Base-by-base conservation (phyloP, 805 yeast genomes). In the Metschnikowia proteae region DNA sequence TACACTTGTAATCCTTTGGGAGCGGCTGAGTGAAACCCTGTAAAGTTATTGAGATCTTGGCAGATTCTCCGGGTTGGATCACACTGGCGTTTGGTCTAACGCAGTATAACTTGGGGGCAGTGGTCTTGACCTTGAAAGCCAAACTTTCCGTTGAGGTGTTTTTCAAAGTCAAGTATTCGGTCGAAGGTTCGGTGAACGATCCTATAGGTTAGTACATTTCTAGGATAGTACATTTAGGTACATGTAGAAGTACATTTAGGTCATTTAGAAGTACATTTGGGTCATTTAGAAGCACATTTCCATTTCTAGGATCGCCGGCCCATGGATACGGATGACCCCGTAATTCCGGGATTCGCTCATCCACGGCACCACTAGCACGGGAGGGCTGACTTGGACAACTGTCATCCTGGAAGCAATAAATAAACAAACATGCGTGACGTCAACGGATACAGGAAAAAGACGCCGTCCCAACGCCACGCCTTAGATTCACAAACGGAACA, bases 121-220 rank as follows among this genome's bases (percentile, higher is more conserved):
- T 94, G 40, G 99, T 92, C 73, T 92, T 94, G 63, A 94, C 97
- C 74, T 94, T 94, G 78, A 89, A 94, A 29, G 96, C 97, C 60
- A 81, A 70, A 39, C 83, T 75, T 30, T 82, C 71, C 47, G 75
- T 74, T 11, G 80, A 67, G 36, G 84, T 73, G 59, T 82, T 84
- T 67, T 76, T 65, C 55, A 83, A 75, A 39, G 71, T 66, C 60
- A 83, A 73, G 48, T 74, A 70, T 63, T 83, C 85, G 13, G 94
- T 84, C 38, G 84, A 79, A 57, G 86, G 82, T 58, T 79, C 76
- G 56, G 86, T 79, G 65, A 88, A 83, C 38, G 95, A 89, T 52
- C 91, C 95, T 85, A 57, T 11, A 26, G 36, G 60, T 53, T 53
- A 52, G 55, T 40, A 40, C 23, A n/a, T 7, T 25, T n/a, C 4